Conservation (phyloP, 1,284 basidiomycete genomes). For the Rhodotorula sp. region DNA sequence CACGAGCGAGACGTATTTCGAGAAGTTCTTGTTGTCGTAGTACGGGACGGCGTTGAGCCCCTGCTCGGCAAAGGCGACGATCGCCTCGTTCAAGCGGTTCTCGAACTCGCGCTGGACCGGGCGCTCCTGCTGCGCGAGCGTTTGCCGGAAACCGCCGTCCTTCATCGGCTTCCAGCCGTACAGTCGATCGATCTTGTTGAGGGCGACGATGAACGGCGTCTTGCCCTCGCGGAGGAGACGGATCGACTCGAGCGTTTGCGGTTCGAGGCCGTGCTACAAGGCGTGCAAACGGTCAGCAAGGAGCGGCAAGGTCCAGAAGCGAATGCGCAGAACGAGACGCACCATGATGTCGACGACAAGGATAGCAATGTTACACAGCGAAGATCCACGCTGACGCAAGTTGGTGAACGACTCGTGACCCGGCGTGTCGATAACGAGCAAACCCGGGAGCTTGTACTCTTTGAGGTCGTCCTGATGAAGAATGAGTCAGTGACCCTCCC, state of each 20-base stretch:
- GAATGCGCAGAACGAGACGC: constrained; percentile 37
- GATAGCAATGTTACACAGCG: constrained; percentile 98
- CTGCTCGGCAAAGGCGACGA: constrained; percentile 93
- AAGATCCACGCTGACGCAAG: constrained; percentile 90
- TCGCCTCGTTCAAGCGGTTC: constrained; percentile 79
- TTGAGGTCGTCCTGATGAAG: constrained; percentile 64
- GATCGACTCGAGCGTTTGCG: constrained; percentile 94
- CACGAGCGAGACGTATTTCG: constrained; percentile 90
- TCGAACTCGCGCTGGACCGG: constrained; percentile 90
- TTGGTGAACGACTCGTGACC: constrained; percentile 99
- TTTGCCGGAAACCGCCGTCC: constrained; percentile 88
- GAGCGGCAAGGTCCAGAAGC: not conserved
- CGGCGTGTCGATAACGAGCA: constrained; percentile 96
- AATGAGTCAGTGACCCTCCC: not conserved
- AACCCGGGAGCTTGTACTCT: constrained; percentile 95
- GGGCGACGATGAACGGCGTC: constrained; percentile 97
- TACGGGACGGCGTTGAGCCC: constrained; percentile 93
- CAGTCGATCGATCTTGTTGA: constrained; percentile 99
- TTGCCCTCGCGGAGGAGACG: constrained; percentile 88
- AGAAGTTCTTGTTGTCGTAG: constrained; percentile 97
- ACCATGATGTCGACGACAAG: constrained; percentile 99
- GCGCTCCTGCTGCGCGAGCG: constrained; percentile 77
- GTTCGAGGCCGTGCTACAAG: constrained; percentile 86
- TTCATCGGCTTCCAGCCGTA: constrained; percentile 92
- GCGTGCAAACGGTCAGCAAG: constrained; percentile 16